Evolutionary conservation across 83 land plant genomes (phyloP).

Genomic region (Larix sibirica): DNA sequence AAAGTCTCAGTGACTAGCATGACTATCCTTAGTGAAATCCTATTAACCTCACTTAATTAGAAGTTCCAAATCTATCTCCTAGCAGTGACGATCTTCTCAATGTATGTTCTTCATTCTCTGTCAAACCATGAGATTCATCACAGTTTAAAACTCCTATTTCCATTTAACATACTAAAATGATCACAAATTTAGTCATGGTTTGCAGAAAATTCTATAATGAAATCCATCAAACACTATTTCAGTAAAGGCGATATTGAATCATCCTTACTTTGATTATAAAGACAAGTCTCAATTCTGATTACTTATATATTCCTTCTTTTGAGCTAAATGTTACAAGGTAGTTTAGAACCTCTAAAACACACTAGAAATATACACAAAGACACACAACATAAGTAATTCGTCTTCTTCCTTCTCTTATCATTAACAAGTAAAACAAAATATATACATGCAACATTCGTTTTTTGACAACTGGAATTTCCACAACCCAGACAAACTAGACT

Average conservation of each 20-base stretch:
- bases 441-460: too few relatives aligned
- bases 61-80: slow-evolving; percentile 58
- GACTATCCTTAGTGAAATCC: slow-evolving; percentile 75
- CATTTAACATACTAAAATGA: not conserved
- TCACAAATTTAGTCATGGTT: not conserved
- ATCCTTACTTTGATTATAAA: slow-evolving; percentile 68
- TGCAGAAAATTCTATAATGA: slow-evolving; percentile 77
- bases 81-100: slow-evolving; percentile 67
- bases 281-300: too few relatives aligned
- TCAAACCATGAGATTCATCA: not conserved
- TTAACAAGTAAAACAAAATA: too few relatives aligned
- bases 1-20: slow-evolving; percentile 72
- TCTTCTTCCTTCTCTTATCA: too few relatives aligned
- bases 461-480: too few relatives aligned
- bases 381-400: too few relatives aligned
- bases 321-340: too few relatives aligned
- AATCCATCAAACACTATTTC: slow-evolving; percentile 80
- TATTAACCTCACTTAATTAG: slow-evolving; percentile 50
- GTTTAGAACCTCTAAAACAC: too few relatives aligned
- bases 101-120: slow-evolving; percentile 29
- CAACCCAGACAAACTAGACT: too few relatives aligned
- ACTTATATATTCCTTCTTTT: too few relatives aligned
- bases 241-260: slow-evolving; percentile 73
- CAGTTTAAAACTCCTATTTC: not conserved
- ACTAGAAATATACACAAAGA: too few relatives aligned